Evolutionary conservation across 805 yeast genomes (phyloP).

Genomic region (Metahyphopichia silvanorum): DNA sequence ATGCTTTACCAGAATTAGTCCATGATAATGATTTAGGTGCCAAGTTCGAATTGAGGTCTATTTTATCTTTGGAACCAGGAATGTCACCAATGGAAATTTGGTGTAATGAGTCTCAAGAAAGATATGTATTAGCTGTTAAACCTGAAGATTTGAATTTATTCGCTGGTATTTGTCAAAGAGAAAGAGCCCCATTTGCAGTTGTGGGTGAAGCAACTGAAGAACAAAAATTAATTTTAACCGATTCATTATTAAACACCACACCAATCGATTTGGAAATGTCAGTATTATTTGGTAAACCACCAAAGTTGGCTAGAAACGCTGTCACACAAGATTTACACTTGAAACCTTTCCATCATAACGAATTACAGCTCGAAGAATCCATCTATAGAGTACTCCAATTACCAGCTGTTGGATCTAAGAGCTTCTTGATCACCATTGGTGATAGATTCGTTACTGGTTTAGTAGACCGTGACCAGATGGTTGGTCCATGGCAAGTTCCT

Average conservation of each 20-base stretch:
- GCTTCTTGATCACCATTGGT: constrained; percentile 94
- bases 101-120: constrained; percentile 99
- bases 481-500: constrained; percentile 99
- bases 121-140: constrained; percentile 91
- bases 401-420: constrained; percentile 94
- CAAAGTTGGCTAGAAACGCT: constrained; percentile 84
- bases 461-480: constrained; percentile 96
- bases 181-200: constrained; percentile 93
- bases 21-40: constrained; percentile 98
- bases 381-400: constrained; percentile 77
- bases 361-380: constrained; percentile 54
- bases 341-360: constrained; percentile 32
- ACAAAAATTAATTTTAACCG: constrained; percentile 77
- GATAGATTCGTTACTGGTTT: constrained; percentile 97
- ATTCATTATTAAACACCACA: constrained; percentile 68
- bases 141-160: constrained; percentile 71
- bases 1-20: constrained; percentile 95
- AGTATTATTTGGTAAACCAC: constrained; percentile 93
- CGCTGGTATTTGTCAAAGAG: constrained; percentile 82
- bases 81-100: constrained; percentile 99
- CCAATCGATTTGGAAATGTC: constrained; percentile 97
- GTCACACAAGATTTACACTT: constrained; percentile 57
- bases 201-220: constrained; percentile 93
- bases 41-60: constrained; percentile 82
- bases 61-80: constrained; percentile 89